Conservation (phyloP, 2,329 filamentous ascomycete species). For the Botrytis paeoniae region DNA sequence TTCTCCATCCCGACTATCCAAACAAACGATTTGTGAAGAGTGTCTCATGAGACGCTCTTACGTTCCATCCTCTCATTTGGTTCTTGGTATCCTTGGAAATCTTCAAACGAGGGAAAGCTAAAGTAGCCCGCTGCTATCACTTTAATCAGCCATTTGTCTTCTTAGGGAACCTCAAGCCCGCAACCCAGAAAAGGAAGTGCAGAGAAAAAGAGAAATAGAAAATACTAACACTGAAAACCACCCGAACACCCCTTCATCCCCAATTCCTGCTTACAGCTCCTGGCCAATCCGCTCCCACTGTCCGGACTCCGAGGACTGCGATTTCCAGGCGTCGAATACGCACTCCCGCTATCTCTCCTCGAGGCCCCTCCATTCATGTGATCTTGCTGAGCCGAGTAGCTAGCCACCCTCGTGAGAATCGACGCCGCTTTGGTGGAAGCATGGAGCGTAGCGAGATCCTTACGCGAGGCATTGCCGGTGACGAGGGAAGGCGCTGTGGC, state of each 20-base stretch:
- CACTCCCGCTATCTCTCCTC: conserved; percentile 17
- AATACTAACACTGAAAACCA: conserved; percentile 14
- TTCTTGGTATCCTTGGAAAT: conserved; percentile 54
- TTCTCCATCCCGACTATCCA: neutral
- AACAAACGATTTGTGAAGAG: neutral
- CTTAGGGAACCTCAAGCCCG: neutral
- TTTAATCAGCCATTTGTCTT: conserved; percentile 19
- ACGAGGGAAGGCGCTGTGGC: conserved; percentile 58
- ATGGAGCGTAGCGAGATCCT: conserved; percentile 49
- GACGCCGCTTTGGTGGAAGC: conserved; percentile 52
- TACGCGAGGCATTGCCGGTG: conserved; percentile 51
- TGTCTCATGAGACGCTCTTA: conserved; percentile 5
- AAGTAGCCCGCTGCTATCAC: conserved; percentile 55
- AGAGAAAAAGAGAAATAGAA: neutral
- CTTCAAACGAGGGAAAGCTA: conserved; percentile 72
- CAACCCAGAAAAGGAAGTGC: neutral
- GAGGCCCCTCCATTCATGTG: conserved; percentile 22
- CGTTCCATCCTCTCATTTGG: conserved; percentile 34
- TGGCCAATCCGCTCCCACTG: conserved; percentile 30
- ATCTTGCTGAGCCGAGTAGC: conserved; percentile 46
- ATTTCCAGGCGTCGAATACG: conserved; percentile 19
- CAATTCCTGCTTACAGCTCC: conserved; percentile 24
- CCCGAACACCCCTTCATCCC: conserved; percentile 12
- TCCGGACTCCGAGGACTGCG: conserved; percentile 23
- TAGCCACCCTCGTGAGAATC: conserved; percentile 52